Base-by-base conservation (phyloP, 2,329 filamentous ascomycete genomes). In the Ceratocystis ficicola region DNA sequence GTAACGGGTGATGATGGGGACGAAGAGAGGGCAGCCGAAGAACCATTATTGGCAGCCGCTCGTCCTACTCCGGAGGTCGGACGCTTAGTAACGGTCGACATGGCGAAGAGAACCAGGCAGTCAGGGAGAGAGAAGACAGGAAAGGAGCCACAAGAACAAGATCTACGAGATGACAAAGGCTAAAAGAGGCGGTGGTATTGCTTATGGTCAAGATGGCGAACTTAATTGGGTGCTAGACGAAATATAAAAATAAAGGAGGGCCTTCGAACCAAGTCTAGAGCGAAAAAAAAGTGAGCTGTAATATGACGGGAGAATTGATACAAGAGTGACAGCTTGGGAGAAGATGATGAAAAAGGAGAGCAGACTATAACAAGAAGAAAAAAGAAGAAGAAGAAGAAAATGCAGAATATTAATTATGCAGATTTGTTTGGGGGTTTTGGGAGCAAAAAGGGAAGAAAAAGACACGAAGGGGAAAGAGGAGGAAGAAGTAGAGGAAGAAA, bases 1-100 rank as follows among this genome's bases (percentile, higher is more conserved):
- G 73, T 71, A 48, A 77, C 74, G 8, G 76, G 74, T 41, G 79
- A 76, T 2, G 76, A 69, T 66, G 69, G 71, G 59, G 61, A 63
- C 25, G 75, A 70, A 12, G 71, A 67, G 28, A 75, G 72, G 41
- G 73, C 75, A 70, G 78, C 76, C 65, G 78, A 78, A 70, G 79
- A 77, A 70, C 77, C 77, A 69, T 77, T 67, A 30, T 17, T 64
- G 30, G 66, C 41, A 50, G 55, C 63, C 41, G 60, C 63, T 61
- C 66, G 66, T 48, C 66, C 66, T 41, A 67, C 60, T 44, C 66
- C 41, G 44, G 66, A 67, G 6, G 66, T 59, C 66, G 66, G 66
- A 61, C 66, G 66, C 41, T 65, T 65, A 50, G 66, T 67, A 30
- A 61, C 62, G 28, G 65, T 67, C 65, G 62, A 55, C 65, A 67